Percentiles rank a stretch among this genome's conserved stretches.
phyloP scores from a whole-genome alignment of 2,329 filamentous ascomycete species.

The Trichoderma asperellum region DNA sequence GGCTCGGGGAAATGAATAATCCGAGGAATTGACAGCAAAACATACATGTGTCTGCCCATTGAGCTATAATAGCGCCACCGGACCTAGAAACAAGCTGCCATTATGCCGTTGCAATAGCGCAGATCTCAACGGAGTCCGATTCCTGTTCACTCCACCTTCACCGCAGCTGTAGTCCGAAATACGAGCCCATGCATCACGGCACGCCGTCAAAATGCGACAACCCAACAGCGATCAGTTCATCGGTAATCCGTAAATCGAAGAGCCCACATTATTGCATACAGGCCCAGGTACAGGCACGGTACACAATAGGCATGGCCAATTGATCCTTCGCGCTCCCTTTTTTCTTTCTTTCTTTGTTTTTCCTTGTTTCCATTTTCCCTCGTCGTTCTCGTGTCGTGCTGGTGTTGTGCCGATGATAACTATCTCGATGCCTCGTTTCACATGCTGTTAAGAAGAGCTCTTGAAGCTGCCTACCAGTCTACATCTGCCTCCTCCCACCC shows the following conservation, averaged over 20 bases:
- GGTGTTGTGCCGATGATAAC: neutral
- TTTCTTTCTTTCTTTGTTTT: neutral
- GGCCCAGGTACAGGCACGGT: neutral
- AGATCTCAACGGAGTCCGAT: neutral
- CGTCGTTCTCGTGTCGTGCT: neutral
- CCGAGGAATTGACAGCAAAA: neutral
- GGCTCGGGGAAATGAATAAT: conserved; percentile 13
- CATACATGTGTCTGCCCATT: neutral
- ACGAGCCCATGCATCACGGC: conserved; percentile 9
- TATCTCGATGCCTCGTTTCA: neutral
- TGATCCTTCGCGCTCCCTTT: neutral
- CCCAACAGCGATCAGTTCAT: conserved; percentile 25
- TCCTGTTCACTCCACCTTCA: neutral
- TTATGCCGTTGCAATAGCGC: conserved; percentile 1
- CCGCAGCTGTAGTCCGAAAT: neutral
- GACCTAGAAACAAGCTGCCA: conserved; percentile 7
- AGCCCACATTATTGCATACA: conserved; percentile 20
- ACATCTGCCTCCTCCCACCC: neutral
- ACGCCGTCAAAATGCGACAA: neutral
- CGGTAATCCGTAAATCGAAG: neutral
- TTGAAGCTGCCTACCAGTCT: neutral
- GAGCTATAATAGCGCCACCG: neutral
- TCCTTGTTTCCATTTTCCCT: neutral
- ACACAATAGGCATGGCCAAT: neutral
- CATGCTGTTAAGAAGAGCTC: neutral